Evolutionary conservation across 345 rosid genomes (phyloP).

Genomic region (Crucihimalaya himalaica): DNA sequence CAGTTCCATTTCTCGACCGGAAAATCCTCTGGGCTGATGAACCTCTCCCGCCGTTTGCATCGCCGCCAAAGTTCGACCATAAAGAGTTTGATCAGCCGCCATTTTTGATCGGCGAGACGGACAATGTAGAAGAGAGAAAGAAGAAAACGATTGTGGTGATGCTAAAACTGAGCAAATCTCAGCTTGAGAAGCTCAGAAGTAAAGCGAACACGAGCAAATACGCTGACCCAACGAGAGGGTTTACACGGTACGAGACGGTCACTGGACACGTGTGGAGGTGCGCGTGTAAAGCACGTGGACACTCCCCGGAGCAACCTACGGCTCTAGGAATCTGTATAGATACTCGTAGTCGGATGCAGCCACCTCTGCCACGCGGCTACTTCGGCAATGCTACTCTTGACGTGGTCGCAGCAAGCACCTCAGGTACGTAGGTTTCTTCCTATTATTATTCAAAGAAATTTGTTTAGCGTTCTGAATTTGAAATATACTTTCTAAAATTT

Average conservation of each 20-base stretch:
- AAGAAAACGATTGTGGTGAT: constrained; percentile 51
- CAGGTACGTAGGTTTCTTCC: constrained; percentile 29
- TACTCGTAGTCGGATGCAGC: constrained; percentile 48
- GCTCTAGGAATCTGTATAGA: constrained; percentile 51
- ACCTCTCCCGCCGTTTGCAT: constrained; percentile 32
- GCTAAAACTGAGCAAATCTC: constrained; percentile 47
- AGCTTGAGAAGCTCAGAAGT: constrained; percentile 50
- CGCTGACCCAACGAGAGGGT: constrained; percentile 32
- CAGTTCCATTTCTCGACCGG: constrained; percentile 46
- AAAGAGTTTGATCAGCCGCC: constrained; percentile 52
- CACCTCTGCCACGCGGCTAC: constrained; percentile 42
- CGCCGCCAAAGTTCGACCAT: constrained; percentile 33
- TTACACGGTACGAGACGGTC: constrained; percentile 43
- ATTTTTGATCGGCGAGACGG: constrained; percentile 45
- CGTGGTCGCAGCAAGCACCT: constrained; percentile 44
- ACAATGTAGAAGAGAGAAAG: constrained; percentile 44
- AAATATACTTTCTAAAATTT: not conserved
- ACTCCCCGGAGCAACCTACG: constrained; percentile 49
- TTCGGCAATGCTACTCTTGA: constrained; percentile 52
- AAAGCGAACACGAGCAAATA: constrained; percentile 41
- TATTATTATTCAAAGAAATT: not conserved
- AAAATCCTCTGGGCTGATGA: constrained; percentile 47
- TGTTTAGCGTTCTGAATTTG: not conserved
- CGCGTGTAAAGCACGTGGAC: constrained; percentile 42
- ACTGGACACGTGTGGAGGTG: constrained; percentile 43